Evolutionary conservation across 2,329 filamentous ascomycete species (phyloP).

Genomic region (Apiospora marii): DNA sequence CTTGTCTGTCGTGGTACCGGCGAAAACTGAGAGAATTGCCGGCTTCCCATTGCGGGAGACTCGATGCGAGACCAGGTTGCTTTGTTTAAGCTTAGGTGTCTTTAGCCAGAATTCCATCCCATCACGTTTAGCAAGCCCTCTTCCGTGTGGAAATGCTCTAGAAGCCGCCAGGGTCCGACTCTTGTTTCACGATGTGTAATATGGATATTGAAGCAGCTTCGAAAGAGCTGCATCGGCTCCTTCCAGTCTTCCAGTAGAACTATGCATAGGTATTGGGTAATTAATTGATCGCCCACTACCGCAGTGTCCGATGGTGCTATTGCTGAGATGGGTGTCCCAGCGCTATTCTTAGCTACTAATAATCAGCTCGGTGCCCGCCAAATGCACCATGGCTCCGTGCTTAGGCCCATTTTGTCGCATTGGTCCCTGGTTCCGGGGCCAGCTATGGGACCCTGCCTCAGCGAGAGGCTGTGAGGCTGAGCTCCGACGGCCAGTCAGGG

Average conservation of each 20-base stretch:
- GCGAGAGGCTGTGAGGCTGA: slow-evolving; percentile 16
- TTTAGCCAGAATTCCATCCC: slow-evolving; percentile 1
- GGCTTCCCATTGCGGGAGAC: neutral
- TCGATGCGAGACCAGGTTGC: neutral
- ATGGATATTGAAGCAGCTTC: neutral
- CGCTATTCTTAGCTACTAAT: slow-evolving; percentile 15
- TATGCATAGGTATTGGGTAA: neutral
- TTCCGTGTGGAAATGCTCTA: neutral
- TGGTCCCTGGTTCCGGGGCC: slow-evolving; percentile 12
- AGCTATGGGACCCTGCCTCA: slow-evolving; percentile 12
- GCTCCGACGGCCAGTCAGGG: slow-evolving; percentile 8
- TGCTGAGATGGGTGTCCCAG: neutral
- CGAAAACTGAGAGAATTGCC: neutral
- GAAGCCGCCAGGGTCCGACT: neutral
- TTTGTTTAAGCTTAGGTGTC: neutral
- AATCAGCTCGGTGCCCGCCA: neutral
- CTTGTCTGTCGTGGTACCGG: neutral
- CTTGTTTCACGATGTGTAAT: neutral
- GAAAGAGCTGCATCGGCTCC: neutral
- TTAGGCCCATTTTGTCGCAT: slow-evolving; percentile 13
- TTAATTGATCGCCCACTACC: neutral
- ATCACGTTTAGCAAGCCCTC: neutral
- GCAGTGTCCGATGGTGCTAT: neutral
- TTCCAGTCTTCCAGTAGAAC: neutral
- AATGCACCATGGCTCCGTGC: neutral